These are phyloP conservation scores for Planoprotostelium fungivorum DNA, from an alignment of 78 protist genomes.

Conservation along the genomic window DNA sequence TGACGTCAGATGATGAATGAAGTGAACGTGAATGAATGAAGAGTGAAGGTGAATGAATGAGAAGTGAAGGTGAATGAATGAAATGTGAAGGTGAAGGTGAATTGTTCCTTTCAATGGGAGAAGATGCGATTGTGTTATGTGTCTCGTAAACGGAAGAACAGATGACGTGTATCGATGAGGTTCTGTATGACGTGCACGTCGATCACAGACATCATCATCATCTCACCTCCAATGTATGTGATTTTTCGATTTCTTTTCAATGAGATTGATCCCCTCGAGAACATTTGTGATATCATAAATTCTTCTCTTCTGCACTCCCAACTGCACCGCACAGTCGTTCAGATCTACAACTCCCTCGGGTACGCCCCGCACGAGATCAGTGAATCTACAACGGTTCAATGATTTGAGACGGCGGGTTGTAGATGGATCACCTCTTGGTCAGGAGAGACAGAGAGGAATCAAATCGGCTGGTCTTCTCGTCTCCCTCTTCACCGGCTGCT, in stretches of 20 bases:
- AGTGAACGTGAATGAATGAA: too few relatives aligned
- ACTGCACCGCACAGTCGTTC: constrained; percentile 56
- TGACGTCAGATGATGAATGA: not conserved
- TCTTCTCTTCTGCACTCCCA: constrained; percentile 85
- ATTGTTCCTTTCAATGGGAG: too few relatives aligned
- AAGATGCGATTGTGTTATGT: too few relatives aligned
- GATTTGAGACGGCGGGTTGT: not conserved
- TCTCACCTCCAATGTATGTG: constrained; percentile 81
- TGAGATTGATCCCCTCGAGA: constrained; percentile 88
- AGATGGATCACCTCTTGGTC: not conserved
- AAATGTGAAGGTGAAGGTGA: too few relatives aligned
- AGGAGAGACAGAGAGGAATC: not conserved
- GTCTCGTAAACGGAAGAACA: too few relatives aligned
- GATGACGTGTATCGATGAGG: too few relatives aligned
- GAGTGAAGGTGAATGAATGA: too few relatives aligned
- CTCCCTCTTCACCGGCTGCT: not conserved
- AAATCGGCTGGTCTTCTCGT: not conserved
- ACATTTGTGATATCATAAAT: constrained; percentile 95
- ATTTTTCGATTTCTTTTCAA: constrained; percentile 89
- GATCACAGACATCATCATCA: constrained; percentile 12
- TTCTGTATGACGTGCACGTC: too few relatives aligned
- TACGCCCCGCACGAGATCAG: constrained; percentile 31
- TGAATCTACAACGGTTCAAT: constrained; percentile 10
- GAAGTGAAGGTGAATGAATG: too few relatives aligned
- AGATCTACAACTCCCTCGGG: constrained; percentile 72